Evolutionary conservation across 2,329 filamentous ascomycete genomes (phyloP), one percentile per base, ranked within the genome.

Genomic region (Penicillium corylophilum): DNA sequence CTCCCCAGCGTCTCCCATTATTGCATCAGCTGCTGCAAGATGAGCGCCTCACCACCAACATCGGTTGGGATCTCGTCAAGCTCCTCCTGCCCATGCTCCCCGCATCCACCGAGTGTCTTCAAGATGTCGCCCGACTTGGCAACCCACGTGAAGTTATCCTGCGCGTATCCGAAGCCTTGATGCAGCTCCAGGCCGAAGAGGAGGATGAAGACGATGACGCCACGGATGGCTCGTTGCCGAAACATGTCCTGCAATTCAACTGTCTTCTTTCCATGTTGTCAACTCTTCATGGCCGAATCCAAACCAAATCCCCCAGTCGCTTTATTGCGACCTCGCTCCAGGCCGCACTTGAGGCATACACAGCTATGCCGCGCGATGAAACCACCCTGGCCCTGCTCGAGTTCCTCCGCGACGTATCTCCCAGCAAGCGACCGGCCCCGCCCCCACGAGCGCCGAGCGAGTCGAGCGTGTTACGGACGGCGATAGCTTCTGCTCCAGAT

Each of bases 31-130:
- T 86, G 18, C 72, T 87, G 13, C 82, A 85, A 64, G 82, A 86
- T 74, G 76, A 80, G 54, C 79, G 76, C 42, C 67, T 87, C 31
- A 84, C 82, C 4, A 77, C 76, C 40, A 84, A 85, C 57, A 86
- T 87, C 61, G 84, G 84, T 53, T 87, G 84, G 84, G 84, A 87
- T 66, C 67, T 87, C 38, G 79, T 86, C 5, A 81, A 84, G 59
- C 68, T 86, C 9, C 74, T 87, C 2, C 71, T 86, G 15, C 83
- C 83, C 2, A 74, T 85, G 54, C 68, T 87, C 4, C 82, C 82
- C 2, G 75, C 77, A 2, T 83, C 82, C 0, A 74, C 79, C 46
- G 74, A 80, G 59, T 86, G 84, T 63, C 67, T 87, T 9, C 77
- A 84, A 51, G 82, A 85, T 65, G 77, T 87, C 48, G 82, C 83